Base-by-base conservation (phyloP, 148 eudicot genomes). In the Cornus kousa region DNA sequence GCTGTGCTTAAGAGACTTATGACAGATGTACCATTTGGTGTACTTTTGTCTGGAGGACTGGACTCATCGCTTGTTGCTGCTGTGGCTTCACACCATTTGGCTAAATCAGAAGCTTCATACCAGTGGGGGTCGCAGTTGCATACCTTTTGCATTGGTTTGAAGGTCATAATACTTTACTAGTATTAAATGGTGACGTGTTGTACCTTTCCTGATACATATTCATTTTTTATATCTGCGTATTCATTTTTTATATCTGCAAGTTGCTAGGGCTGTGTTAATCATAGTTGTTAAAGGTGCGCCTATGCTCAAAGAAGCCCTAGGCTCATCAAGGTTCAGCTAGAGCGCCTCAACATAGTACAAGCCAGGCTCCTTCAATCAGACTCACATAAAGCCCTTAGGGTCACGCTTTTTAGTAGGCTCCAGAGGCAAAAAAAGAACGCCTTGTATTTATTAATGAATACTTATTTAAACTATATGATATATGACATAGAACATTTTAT, bases 1-100 rank as follows among this genome's bases (percentile, higher is more conserved):
- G 94, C 98, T 67, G 98, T 94, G 74, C 10, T 80, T 64, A 94
- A 94, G 90, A 87, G 98, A 87, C 89, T 94, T 71, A 94, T 94
- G 98, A 92, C 98, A 19, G 98, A 94, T 81, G 98, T 94, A 72
- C 98, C 98, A 55, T 94, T 94, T 82, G 98, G 98, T 84, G 98
- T 94, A 55, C n/a, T 94, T 82, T 80, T 94, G 70, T 94, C 98
- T 8, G 98, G 98, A 33, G 98, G 98, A 72, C 87, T 94, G 24
- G 98, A 94, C 86, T 94, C 98, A 80, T 94, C 98, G 67, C 94
- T 94, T 82, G 98, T 94, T 81, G 98, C 98, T 78, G 90, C 98
- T 75, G 98, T 94, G 72, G 95, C 98, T 31, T 88, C 93, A 66
- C 98, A 95, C 77, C 86, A 91, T 82, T 76, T 94, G 86, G 86